Base-by-base conservation (phyloP, 1,284 basidiomycete genomes). In the Cryptococcus hybrid region DNA sequence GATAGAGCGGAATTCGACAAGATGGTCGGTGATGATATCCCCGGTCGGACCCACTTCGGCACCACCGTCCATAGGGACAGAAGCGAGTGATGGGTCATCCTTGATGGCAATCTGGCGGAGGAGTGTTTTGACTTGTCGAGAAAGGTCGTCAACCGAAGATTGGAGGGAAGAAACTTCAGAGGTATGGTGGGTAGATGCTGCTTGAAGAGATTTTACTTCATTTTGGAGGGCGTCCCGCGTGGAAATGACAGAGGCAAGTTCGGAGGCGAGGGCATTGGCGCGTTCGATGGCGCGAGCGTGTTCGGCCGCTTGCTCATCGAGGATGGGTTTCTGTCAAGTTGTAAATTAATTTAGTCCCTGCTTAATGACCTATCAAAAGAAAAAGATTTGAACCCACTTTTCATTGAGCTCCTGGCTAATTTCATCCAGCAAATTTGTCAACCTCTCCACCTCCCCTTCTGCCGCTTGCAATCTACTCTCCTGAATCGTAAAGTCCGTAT, bases 1-100 rank as follows among this genome's bases (percentile, higher is more conserved):
- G 50, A 98, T 85, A 1, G 87, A 89, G 48, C 82, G 83, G 85
- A 94, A 99, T 34, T 92, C 84, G 48, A 98, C 89, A 11, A 99
- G 85, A 67, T 93, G 84, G 70, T 89, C 89, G 24, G 90, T 89
- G 75, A 98, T 95, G 62, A 98, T 85, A 62, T 92, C 86, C 37
- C 84, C 82, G 1, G 82, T 83, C 5, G 66, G 63, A 83, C 68
- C 45, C 36, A 68, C 55, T 11, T 82, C 50, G 35, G 69, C 75
- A 65, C 81, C 74, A 15, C 51, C 77, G 49, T 88, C 87, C 35
- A 91, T 81, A 36, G 89, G 84, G 36, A 87, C 85, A 56, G 88
- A 85, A 0, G 85, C 82, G 35, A 95, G 84, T 0, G 85, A 84
- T 1, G 92, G 88, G 73, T 97, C 89, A 54, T 92, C 87, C 11